A percentile compares a stretch with the other conserved stretches of the same genome.
phyloP scores from a whole-genome alignment of 2,329 filamentous ascomycete species.

The Alternaria brassicae region DNA sequence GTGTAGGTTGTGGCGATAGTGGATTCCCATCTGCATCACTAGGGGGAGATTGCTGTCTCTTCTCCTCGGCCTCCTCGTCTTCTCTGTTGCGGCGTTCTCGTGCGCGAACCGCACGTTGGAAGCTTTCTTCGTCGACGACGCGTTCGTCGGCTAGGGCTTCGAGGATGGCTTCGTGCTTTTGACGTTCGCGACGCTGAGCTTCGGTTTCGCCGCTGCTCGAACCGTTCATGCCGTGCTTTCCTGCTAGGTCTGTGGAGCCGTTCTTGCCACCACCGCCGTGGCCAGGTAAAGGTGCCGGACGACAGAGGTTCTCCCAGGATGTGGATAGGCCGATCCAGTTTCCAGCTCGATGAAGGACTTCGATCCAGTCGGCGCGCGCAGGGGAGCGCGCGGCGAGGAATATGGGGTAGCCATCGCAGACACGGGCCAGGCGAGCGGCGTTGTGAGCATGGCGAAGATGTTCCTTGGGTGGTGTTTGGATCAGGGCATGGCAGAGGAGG shows the following conservation, averaged over 20 bases:
- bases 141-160: constrained; percentile 72
- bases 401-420: constrained; percentile 81
- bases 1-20: constrained; percentile 12
- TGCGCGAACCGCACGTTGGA: constrained; percentile 68
- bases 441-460: constrained; percentile 81
- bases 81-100: constrained; percentile 64
- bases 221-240: constrained; percentile 3
- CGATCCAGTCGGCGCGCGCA: constrained; percentile 80
- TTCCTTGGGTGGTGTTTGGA: constrained; percentile 80
- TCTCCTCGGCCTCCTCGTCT: constrained; percentile 59
- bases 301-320: constrained; percentile 75
- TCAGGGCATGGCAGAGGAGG: constrained; percentile 77
- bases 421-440: constrained; percentile 74
- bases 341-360: constrained; percentile 70
- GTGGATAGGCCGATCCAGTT: constrained; percentile 73
- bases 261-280: constrained; percentile 13
- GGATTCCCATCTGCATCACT: constrained; percentile 3
- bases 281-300: constrained; percentile 53
- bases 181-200: constrained; percentile 64
- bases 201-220: constrained; percentile 51
- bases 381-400: constrained; percentile 76
- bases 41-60: background rate
- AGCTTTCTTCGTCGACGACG: constrained; percentile 70
- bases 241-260: background rate
- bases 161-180: constrained; percentile 70